Percentiles rank a stretch among this genome's conserved stretches.
phyloP scores from a whole-genome alignment of 169 alveolate species.

The Plasmodium chabaudi region DNA sequence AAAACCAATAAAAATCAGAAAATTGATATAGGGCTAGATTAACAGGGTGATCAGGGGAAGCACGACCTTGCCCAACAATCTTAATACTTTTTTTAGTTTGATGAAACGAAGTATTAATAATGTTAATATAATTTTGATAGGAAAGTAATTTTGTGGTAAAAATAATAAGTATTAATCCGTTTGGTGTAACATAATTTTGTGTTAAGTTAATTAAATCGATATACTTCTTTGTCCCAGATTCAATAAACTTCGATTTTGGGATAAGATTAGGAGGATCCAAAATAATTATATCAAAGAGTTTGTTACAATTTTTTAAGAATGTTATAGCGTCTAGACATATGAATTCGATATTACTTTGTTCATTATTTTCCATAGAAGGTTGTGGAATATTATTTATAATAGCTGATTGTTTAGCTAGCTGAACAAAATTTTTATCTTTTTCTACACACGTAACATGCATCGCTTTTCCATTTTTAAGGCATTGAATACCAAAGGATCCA shows the following conservation, averaged over 20 bases:
- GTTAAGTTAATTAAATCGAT: slow-evolving; percentile 37
- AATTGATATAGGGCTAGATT: slow-evolving; percentile 29
- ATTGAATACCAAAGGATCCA: slow-evolving; percentile 67
- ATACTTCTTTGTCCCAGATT: slow-evolving; percentile 30
- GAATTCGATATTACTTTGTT: slow-evolving; percentile 26
- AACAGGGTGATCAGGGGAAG: slow-evolving; percentile 60
- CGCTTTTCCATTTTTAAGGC: slow-evolving; percentile 68
- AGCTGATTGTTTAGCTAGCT: slow-evolving; percentile 66
- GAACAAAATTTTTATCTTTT: slow-evolving; percentile 35
- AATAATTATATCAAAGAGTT: slow-evolving; percentile 50
- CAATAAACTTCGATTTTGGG: slow-evolving; percentile 44
- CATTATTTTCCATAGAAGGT: neutral
- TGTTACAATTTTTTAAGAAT: slow-evolving; percentile 46
- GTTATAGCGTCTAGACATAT: slow-evolving; percentile 26
- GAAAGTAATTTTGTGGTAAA: slow-evolving; percentile 56
- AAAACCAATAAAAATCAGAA: slow-evolving; percentile 68
- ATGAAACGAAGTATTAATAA: slow-evolving; percentile 49
- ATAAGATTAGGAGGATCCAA: slow-evolving; percentile 74
- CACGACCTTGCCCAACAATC: slow-evolving; percentile 72
- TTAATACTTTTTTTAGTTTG: slow-evolving; percentile 33
- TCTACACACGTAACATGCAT: slow-evolving; percentile 66
- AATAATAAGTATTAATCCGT: slow-evolving; percentile 46
- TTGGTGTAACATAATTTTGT: slow-evolving; percentile 36
- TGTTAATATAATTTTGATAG: slow-evolving; percentile 55
- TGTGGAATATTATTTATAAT: slow-evolving; percentile 14